phyloP scores from a whole-genome alignment of 2,329 filamentous ascomycete genomes.

The Rhynchosporium secalis region DNA sequence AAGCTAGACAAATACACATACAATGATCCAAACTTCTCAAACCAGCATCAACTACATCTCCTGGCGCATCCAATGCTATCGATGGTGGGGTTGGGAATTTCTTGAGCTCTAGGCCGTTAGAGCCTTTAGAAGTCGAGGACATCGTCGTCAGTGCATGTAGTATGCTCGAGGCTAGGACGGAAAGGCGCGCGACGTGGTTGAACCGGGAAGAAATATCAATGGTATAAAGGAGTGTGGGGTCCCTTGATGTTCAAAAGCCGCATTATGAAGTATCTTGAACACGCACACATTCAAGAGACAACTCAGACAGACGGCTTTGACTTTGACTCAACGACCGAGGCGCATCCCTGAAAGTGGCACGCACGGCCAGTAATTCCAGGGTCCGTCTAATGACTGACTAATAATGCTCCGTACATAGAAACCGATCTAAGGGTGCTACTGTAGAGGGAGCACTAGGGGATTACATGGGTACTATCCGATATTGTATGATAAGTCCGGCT shows the following conservation, averaged over 20 bases:
- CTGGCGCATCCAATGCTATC: slow-evolving; percentile 34
- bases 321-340: not conserved
- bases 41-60: slow-evolving; percentile 65
- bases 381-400: not conserved
- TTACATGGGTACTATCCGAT: not conserved
- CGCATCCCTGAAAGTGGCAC: not conserved
- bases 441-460: not conserved
- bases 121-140: slow-evolving; percentile 40
- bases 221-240: slow-evolving; percentile 28
- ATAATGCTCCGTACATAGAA: too few species aligned
- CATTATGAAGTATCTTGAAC: not conserved
- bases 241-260: not conserved
- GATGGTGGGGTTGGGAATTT: slow-evolving; percentile 35
- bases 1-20: slow-evolving; percentile 40
- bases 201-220: slow-evolving; percentile 13
- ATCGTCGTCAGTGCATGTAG: slow-evolving; percentile 37
- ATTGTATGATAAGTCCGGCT: too few species aligned
- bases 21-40: slow-evolving; percentile 79
- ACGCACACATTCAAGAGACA: not conserved
- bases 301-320: not conserved
- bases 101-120: slow-evolving; percentile 37
- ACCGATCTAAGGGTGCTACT: too few species aligned
- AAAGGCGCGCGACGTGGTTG: not conserved
- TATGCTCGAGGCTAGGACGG: slow-evolving; percentile 23
- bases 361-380: not conserved